Evolutionary conservation across 169 alveolate genomes (phyloP), one percentile per base, ranked within the genome.

Genomic region (Cryptosporidium ryanae): DNA sequence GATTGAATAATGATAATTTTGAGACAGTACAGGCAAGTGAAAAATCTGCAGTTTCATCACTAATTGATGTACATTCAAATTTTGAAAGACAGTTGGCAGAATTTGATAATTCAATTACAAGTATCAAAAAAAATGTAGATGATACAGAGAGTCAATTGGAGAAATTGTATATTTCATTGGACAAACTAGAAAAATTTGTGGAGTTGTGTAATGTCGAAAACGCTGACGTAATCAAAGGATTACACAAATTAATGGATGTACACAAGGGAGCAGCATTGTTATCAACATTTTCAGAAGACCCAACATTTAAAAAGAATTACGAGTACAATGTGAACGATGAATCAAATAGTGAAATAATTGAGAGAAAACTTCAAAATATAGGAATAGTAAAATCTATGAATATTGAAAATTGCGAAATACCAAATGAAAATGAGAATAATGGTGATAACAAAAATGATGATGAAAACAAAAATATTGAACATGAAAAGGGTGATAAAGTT

Each of bases 151-250:
- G 48, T 13, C 63, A 54, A 34, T 59, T 76, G 31, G 87, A 76
- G 21, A 34, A 61, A 43, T 12, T 76, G 5, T 76, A 43, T 18
- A 76, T 48, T 17, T 32, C 87, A 32, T 48, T 57, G 5, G 87
- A 61, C 21, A 55, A 76, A 52, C 52, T 76, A 50, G 87, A 76
- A 61, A 76, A 76, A 17, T 76, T 76, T 23, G 3, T 52, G 4
- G 87, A 76, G 17, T 63, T 76, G n/a, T 76, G 87, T 43, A 55
- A 57, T 3, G 71, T 76, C 13, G 87, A 76, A 32, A 61, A 76
- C 46, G n/a, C 43, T 17, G 76, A 76, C 59, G 64, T 76, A 6
- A 76, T 76, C 13, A 32, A 43, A 17, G 87, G 87, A 29, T 43
- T 76, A 27, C 87, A 76, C 46, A 76, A 76, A 29, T 48, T 76